phyloP scores from a whole-genome alignment of 495 filamentous ascomycete species.

The Annulohypoxylon bovei region DNA sequence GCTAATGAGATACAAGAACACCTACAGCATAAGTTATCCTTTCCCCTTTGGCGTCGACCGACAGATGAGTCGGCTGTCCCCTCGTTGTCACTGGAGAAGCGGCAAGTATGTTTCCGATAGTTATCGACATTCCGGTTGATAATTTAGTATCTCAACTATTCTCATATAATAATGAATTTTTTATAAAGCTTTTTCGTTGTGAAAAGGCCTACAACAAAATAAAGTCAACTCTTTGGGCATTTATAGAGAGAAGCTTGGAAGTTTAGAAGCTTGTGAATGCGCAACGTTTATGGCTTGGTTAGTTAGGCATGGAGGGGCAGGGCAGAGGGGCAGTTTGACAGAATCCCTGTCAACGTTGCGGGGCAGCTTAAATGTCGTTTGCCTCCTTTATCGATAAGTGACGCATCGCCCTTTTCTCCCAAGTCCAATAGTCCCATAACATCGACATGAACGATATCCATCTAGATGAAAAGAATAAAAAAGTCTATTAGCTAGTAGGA shows the following conservation, averaged over 20 bases:
- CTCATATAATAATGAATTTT: constrained; percentile 7
- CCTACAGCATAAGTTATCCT: constrained; percentile 92
- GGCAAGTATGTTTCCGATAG: constrained; percentile 64
- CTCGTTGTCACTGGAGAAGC: constrained; percentile 80
- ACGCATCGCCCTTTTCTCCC: neutral
- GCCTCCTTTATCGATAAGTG: constrained; percentile 2
- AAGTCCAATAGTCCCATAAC: neutral
- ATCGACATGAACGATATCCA: too few relatives aligned
- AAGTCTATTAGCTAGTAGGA: too few relatives aligned
- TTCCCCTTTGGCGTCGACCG: constrained; percentile 89
- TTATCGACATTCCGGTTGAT: constrained; percentile 57
- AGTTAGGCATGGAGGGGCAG: constrained; percentile 21
- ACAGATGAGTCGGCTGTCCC: constrained; percentile 89
- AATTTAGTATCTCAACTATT: constrained; percentile 3
- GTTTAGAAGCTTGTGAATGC: constrained; percentile 24
- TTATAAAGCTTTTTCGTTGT: neutral
- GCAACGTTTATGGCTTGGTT: constrained; percentile 31
- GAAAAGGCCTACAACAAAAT: neutral
- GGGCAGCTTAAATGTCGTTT: neutral
- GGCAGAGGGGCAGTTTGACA: too few relatives aligned
- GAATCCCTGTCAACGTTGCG: constrained; percentile 4
- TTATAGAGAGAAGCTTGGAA: constrained; percentile 15
- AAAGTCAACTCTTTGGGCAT: constrained; percentile 26
- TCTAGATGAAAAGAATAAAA: too few relatives aligned
- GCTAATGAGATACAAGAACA: neutral